Base-by-base conservation (phyloP, 169 alveolate genomes). In the Plasmodium berghei region DNA sequence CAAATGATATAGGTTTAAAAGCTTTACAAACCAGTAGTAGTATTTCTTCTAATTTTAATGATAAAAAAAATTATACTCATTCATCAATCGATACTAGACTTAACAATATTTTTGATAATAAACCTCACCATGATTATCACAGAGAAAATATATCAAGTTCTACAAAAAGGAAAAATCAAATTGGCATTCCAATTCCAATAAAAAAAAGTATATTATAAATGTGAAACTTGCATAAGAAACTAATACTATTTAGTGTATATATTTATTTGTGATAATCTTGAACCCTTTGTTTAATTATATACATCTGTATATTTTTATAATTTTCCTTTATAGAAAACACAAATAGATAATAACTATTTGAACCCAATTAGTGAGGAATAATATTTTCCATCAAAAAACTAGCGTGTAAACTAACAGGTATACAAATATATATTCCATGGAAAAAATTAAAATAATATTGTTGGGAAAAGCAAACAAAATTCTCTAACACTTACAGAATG, bases 141-240 rank as follows among this genome's bases (percentile, higher is more conserved):
- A 52, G 34, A 22, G 52, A 3, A 28, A 34, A 46, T 56, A 48
- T 69, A 14, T 22, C 80, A 1, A 64, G 54, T 48, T 77, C 77
- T 45, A 45, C 62, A 26, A 77, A 77, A 69, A 16, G 89, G 42
- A 77, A 77, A 77, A 77, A 77, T 64, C n/a, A 18, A 28, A 22
- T 63, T 64, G 80, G 80, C 66, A 77, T 77, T 63, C 66, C 75
- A 77, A 46, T 49, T 77, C 77, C 89, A 77, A 49, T 63, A 54
- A 77, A 77, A 64, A 77, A 77, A 77, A 77, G 88, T 74, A 74
- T 74, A 74, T 74, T 54, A 74, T 22, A 34, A 69, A 69, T 69
- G 45, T 34, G 42, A 34, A 0, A 3, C 3, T 34, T 34, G 0
- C 42, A 34, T 34, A 5, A 3, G 42, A 34, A 34, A 34, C 62